phyloP scores from a whole-genome alignment of 140 eudicot genomes.

The Bidens hawaiensis region DNA sequence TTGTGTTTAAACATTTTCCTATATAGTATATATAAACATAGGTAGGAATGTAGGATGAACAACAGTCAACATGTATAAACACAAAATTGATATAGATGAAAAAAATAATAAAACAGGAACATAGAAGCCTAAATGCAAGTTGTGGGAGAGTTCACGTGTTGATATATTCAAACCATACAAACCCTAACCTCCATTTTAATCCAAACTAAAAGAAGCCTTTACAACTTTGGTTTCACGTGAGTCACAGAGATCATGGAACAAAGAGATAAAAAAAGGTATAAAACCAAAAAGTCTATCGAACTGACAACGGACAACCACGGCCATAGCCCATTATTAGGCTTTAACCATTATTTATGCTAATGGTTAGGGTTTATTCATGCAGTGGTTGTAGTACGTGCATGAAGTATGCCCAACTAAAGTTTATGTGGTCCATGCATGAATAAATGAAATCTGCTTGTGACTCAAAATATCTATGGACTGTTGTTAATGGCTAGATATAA shows the following conservation, averaged over 20 bases:
- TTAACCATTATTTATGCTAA: neutral
- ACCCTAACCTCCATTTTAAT: slow-evolving; percentile 6
- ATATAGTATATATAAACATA: no score
- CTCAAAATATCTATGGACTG: slow-evolving; percentile 4
- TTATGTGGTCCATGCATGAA: slow-evolving; percentile 14
- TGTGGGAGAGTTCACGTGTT: slow-evolving; percentile 29
- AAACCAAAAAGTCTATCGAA: slow-evolving; percentile 12
- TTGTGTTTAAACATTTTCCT: no score
- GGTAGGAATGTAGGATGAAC: no score
- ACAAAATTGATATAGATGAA: no score
- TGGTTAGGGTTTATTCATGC: slow-evolving; percentile 4
- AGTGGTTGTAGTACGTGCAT: no score
- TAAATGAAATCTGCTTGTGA: slow-evolving; percentile 9
- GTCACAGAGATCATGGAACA: slow-evolving; percentile 23
- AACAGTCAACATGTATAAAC: no score
- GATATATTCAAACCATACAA: slow-evolving; percentile 28
- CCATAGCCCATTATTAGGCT: neutral
- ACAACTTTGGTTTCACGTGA: slow-evolving; percentile 27
- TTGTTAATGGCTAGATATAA: no score
- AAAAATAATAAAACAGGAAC: no score
- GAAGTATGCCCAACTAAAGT: neutral
- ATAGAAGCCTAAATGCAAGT: no score
- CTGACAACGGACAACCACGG: neutral
- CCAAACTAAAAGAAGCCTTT: slow-evolving; percentile 15
- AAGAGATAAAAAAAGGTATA: no score